These are phyloP conservation scores for Pichia pseudocactophila DNA, from an alignment of 805 yeast genomes.

Conservation along the genomic window DNA sequence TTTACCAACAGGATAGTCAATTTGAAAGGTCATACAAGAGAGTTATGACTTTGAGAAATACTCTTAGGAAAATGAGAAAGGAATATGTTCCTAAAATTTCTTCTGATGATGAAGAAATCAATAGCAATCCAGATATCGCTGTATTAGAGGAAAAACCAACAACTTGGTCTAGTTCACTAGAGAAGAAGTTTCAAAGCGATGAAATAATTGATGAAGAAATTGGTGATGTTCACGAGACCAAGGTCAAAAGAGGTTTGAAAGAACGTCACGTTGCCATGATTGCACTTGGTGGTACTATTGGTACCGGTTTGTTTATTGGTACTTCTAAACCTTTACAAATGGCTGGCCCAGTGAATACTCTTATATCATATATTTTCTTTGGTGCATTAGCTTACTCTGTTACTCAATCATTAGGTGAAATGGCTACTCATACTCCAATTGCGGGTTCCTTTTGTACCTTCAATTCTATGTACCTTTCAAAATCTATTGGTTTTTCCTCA, in stretches of 20 bases:
- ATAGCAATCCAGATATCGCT: constrained; percentile 46
- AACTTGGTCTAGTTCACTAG: constrained; percentile 46
- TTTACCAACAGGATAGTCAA: too few species aligned
- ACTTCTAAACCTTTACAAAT: constrained; percentile 47
- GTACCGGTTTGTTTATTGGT: constrained; percentile 71
- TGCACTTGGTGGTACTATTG: constrained; percentile 73
- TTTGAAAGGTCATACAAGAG: too few species aligned
- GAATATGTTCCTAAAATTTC: constrained; percentile 46
- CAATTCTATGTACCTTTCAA: constrained; percentile 46
- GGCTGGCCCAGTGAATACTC: constrained; percentile 62
- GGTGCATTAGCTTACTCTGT: constrained; percentile 50
- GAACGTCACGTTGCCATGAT: constrained; percentile 67
- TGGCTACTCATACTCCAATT: constrained; percentile 49
- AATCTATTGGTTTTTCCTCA: constrained; percentile 49
- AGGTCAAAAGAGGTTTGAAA: constrained; percentile 39
- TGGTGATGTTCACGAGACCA: constrained; percentile 44
- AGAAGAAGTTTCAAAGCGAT: constrained; percentile 29
- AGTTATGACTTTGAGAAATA: constrained; percentile 55
- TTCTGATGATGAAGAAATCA: constrained; percentile 41
- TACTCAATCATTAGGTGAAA: constrained; percentile 53
- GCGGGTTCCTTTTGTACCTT: constrained; percentile 49
- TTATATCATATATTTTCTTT: constrained; percentile 47
- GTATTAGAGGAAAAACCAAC: constrained; percentile 45
- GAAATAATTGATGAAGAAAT: neutral
- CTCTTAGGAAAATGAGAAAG: constrained; percentile 45